phyloP scores from a whole-genome alignment of 345 rosid genomes.

The Acer negundo region DNA sequence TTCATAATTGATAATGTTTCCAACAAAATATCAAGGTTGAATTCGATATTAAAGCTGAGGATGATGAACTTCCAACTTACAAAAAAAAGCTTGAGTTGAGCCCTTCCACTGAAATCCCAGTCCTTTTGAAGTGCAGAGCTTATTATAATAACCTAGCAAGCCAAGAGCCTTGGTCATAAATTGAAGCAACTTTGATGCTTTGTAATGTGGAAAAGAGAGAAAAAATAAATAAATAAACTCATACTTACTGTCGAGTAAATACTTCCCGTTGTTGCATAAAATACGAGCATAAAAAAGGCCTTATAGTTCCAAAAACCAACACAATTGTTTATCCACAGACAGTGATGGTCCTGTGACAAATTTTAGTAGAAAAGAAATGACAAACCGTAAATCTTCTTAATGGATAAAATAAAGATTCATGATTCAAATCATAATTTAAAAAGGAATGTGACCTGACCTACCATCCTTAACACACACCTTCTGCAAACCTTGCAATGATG shows the following conservation, averaged over 20 bases:
- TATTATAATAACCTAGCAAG: constrained; percentile 49
- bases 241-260: constrained; percentile 63
- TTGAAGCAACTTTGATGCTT: constrained; percentile 1
- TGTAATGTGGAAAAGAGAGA: background rate
- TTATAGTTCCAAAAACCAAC: constrained; percentile 93
- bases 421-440: constrained; percentile 1
- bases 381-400: constrained; percentile 7
- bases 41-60: constrained; percentile 3
- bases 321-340: constrained; percentile 90
- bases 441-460: constrained; percentile 34
- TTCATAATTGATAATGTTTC: background rate
- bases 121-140: constrained; percentile 43
- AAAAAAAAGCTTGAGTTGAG: constrained; percentile 45
- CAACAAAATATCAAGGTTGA: background rate
- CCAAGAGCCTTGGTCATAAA: constrained; percentile 17
- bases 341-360: constrained; percentile 83
- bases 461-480: constrained; percentile 93
- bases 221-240: background rate
- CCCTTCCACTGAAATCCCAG: constrained; percentile 38
- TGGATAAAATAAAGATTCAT: background rate
- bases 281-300: constrained; percentile 68
- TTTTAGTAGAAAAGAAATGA: constrained; percentile 18
- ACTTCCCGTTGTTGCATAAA: constrained; percentile 63
- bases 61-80: constrained; percentile 41
- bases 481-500: constrained; percentile 93